Conservation (phyloP, 2,329 filamentous ascomycete genomes). For the Fusarium chlamydosporum region DNA sequence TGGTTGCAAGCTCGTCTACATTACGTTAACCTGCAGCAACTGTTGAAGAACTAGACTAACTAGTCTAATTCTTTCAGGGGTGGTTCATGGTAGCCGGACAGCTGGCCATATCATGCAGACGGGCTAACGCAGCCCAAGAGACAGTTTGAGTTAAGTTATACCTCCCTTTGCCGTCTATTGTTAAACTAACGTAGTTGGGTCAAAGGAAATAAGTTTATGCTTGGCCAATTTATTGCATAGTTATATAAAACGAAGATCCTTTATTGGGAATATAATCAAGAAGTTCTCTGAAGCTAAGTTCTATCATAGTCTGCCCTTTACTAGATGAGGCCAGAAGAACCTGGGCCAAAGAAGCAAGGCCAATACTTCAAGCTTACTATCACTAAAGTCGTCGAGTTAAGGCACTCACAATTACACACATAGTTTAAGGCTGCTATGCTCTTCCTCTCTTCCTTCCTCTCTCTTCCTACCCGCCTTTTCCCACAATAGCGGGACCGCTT, state of each 20-base stretch:
- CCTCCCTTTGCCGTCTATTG: background rate
- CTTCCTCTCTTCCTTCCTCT: background rate
- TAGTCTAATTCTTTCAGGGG: background rate
- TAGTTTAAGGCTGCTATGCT: background rate
- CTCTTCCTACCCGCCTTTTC: background rate
- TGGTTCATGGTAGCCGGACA: background rate
- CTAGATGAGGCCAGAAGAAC: background rate
- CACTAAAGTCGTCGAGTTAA: background rate
- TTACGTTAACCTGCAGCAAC: conserved; percentile 2
- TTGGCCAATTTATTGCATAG: background rate
- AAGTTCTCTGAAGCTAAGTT: background rate
- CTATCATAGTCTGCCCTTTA: no score
- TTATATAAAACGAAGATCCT: background rate
- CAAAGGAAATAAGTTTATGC: background rate
- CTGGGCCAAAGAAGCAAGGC: background rate
- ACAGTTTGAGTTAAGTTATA: background rate
- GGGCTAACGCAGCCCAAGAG: background rate
- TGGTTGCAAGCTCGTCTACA: background rate
- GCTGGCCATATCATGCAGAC: background rate
- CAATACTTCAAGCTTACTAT: background rate
- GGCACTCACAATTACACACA: background rate
- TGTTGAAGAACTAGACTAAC: background rate
- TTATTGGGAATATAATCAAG: background rate
- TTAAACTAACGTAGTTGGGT: background rate
- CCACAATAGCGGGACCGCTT: background rate